Evolutionary conservation across 192 early-diverging fungal species (phyloP).

Genomic region (Obelidium mucronatum): DNA sequence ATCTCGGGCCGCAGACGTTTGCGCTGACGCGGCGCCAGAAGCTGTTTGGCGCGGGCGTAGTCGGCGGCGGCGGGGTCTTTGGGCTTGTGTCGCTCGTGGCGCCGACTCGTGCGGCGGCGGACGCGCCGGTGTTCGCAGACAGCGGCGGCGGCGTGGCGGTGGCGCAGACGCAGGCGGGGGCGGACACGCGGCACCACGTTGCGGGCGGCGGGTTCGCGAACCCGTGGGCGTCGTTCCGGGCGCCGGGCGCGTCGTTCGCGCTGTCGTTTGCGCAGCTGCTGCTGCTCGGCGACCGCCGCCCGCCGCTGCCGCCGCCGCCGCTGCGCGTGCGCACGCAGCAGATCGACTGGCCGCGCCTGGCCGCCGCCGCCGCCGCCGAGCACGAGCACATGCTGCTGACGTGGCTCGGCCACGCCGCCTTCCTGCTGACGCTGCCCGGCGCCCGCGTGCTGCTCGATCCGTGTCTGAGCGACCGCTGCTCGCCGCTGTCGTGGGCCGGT

Average conservation of each 20-base stretch:
- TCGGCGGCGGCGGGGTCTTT: not conserved
- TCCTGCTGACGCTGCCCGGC: conserved; percentile 68
- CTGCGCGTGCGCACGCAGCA: conserved; percentile 8
- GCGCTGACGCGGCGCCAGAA: conserved; percentile 5
- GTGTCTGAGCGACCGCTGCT: conserved; percentile 74
- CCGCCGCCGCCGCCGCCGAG: conserved; percentile 20
- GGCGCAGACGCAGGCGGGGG: not conserved
- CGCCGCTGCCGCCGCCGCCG: conserved; percentile 32
- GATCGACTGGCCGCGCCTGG: conserved; percentile 36
- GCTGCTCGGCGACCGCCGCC: conserved; percentile 32
- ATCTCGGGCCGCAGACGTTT: not conserved
- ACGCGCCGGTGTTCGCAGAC: not conserved
- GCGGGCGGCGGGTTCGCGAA: conserved; percentile 68
- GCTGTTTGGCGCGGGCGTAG: too few relatives aligned
- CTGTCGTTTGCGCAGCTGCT: conserved; percentile 38
- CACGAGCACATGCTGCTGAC: conserved; percentile 40
- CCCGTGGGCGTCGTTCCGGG: conserved; percentile 67
- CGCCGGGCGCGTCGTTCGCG: conserved; percentile 32
- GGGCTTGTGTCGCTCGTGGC: not conserved
- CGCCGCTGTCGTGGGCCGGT: conserved; percentile 67
- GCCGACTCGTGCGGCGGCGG: not conserved
- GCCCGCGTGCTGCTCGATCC: conserved; percentile 75
- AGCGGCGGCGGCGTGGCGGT: not conserved
- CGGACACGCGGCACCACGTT: conserved; percentile 46
- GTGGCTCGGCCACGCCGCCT: conserved; percentile 65